A percentile compares a stretch with the other conserved stretches of the same genome.
Conservation (phyloP, 2,329 filamentous ascomycete genomes). For the Aureobasidium sp. region DNA sequence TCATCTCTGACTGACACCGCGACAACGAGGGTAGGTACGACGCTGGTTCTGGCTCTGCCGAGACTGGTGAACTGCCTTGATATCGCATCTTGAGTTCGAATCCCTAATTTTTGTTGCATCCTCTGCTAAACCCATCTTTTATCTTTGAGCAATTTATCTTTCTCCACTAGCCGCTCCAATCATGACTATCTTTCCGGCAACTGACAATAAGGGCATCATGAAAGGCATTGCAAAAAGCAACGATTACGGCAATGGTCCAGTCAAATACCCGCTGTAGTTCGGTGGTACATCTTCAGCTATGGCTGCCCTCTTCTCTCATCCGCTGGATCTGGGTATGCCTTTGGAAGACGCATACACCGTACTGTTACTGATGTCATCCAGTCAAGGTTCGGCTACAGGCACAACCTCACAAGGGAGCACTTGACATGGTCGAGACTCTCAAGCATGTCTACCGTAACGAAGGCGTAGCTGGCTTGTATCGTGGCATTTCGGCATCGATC, state of each 20-base stretch:
- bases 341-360: not conserved
- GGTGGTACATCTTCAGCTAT: conserved; percentile 90
- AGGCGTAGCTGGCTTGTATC: conserved; percentile 77
- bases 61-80: not conserved
- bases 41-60: not conserved
- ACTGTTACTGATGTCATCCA: not conserved
- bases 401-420: conserved; percentile 63
- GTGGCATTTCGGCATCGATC: conserved; percentile 74
- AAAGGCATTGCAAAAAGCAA: conserved; percentile 34
- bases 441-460: conserved; percentile 69
- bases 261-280: conserved; percentile 66
- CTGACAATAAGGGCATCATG: not conserved
- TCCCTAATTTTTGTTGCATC: too few species aligned
- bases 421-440: conserved; percentile 78
- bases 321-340: conserved; percentile 75
- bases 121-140: not conserved
- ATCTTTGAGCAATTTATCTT: not conserved
- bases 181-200: conserved; percentile 9
- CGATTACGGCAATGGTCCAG: conserved; percentile 34
- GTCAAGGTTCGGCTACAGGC: conserved; percentile 78
- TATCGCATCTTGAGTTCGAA: too few species aligned
- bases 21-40: not conserved
- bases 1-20: not conserved
- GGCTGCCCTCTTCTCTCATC: conserved; percentile 87
- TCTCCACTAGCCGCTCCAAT: not conserved